phyloP scores from a whole-genome alignment of 108 stramenopile genomes.

The Skeletonema potamos region DNA sequence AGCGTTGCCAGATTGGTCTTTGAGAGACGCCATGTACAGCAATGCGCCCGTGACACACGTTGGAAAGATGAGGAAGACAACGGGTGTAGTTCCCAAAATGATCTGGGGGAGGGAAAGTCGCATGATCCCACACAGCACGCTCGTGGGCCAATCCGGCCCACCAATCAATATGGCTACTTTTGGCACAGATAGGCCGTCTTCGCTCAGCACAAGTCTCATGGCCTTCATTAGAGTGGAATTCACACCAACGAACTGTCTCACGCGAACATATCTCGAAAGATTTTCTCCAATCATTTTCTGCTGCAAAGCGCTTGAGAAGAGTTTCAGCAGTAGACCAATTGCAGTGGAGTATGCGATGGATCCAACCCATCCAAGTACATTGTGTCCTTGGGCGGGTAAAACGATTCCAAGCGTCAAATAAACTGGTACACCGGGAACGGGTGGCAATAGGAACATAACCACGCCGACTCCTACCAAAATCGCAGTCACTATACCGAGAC shows the following conservation, averaged over 20 bases:
- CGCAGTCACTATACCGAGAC: constrained; percentile 34
- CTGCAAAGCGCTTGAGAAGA: constrained; percentile 53
- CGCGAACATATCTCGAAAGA: constrained; percentile 36
- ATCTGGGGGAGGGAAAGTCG: constrained; percentile 53
- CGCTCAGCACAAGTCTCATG: constrained; percentile 45
- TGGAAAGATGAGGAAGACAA: constrained; percentile 58
- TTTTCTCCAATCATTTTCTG: constrained; percentile 64
- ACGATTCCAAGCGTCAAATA: constrained; percentile 62
- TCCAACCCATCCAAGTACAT: constrained; percentile 38
- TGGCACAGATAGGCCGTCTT: constrained; percentile 44
- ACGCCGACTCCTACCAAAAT: constrained; percentile 48
- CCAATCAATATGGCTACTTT: constrained; percentile 67
- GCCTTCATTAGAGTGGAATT: constrained; percentile 55
- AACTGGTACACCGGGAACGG: constrained; percentile 65
- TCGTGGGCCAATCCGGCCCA: constrained; percentile 45
- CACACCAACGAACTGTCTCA: constrained; percentile 54
- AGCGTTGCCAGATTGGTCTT: constrained; percentile 30
- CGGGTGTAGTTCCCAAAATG: constrained; percentile 63
- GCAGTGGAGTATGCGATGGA: constrained; percentile 42
- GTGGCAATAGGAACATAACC: constrained; percentile 59
- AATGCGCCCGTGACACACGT: constrained; percentile 61
- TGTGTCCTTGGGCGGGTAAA: constrained; percentile 37
- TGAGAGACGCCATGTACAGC: constrained; percentile 48
- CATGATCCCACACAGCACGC: constrained; percentile 68
- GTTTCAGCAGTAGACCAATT: constrained; percentile 49